These are phyloP conservation scores for Pythium scleroteichum DNA, from an alignment of 352 stramenopile genomes.

Conservation along the genomic window DNA sequence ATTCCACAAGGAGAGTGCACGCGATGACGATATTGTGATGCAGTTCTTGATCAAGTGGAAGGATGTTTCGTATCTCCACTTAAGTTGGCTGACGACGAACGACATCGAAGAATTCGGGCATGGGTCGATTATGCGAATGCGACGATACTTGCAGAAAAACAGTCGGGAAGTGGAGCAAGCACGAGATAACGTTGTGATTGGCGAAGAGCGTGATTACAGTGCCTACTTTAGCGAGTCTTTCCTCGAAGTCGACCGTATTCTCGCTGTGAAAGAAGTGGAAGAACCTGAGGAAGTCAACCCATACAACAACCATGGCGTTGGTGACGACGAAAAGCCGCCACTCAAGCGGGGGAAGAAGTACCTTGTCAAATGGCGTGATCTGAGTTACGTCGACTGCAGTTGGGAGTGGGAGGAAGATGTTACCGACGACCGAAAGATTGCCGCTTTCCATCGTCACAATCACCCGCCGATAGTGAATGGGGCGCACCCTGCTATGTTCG, in stretches of 20 bases:
- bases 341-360: slow-evolving; percentile 89
- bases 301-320: slow-evolving; percentile 52
- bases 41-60: slow-evolving; percentile 99
- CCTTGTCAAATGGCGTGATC: slow-evolving; percentile 90
- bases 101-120: slow-evolving; percentile 93
- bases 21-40: slow-evolving; percentile 76
- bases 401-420: slow-evolving; percentile 91
- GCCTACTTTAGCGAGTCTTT: slow-evolving; percentile 85
- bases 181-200: slow-evolving; percentile 70
- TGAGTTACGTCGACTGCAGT: slow-evolving; percentile 88
- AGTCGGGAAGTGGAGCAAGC: slow-evolving; percentile 74
- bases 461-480: slow-evolving; percentile 84
- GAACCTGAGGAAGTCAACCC: slow-evolving; percentile 76
- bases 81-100: slow-evolving; percentile 95
- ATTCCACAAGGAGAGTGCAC: slow-evolving; percentile 59
- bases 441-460: slow-evolving; percentile 84
- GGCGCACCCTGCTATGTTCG: slow-evolving; percentile 78
- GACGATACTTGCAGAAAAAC: slow-evolving; percentile 88
- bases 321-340: slow-evolving; percentile 39
- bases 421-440: slow-evolving; percentile 89
- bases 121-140: slow-evolving; percentile 80
- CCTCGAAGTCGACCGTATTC: slow-evolving; percentile 83
- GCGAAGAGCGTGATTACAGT: slow-evolving; percentile 76
- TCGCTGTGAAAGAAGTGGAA: slow-evolving; percentile 76
- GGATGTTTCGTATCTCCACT: slow-evolving; percentile 96